Percentiles rank a stretch among this genome's conserved stretches.
phyloP scores from a whole-genome alignment of 371 early-diverging fungal genomes.

The Apophysomyces trapeziformis region DNA sequence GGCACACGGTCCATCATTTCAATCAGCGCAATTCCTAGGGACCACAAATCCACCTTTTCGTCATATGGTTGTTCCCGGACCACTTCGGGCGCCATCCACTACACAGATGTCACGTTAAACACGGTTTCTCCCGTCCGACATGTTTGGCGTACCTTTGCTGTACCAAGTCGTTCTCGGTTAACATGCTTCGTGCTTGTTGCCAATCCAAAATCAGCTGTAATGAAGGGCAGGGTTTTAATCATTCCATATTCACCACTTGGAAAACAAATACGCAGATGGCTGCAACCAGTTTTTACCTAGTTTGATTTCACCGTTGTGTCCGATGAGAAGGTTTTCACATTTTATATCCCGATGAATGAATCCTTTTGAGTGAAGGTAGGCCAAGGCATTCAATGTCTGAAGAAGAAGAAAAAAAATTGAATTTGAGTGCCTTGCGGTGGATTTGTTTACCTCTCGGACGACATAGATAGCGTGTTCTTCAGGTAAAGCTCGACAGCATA shows the following conservation, averaged over 20 bases:
- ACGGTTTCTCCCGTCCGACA: not conserved
- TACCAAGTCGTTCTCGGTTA: constrained; percentile 51
- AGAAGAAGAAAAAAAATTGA: not conserved
- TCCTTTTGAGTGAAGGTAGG: constrained; percentile 45
- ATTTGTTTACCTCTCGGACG: constrained; percentile 33
- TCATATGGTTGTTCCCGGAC: constrained; percentile 42
- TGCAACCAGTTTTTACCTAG: constrained; percentile 26
- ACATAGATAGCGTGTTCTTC: constrained; percentile 50
- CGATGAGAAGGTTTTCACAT: constrained; percentile 51
- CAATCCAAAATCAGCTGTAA: constrained; percentile 52
- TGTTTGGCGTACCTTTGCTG: constrained; percentile 36
- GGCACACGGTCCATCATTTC: constrained; percentile 64
- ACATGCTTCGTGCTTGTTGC: constrained; percentile 40
- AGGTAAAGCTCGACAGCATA: constrained; percentile 44
- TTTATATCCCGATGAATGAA: constrained; percentile 58
- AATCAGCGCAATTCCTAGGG: constrained; percentile 53
- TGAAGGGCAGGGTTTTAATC: not conserved
- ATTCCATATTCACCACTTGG: not conserved
- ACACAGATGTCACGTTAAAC: not conserved
- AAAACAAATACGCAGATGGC: not conserved
- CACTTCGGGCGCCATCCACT: constrained; percentile 62
- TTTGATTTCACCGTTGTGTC: constrained; percentile 50
- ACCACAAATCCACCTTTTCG: constrained; percentile 56
- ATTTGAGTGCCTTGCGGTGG: not conserved
- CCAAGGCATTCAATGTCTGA: constrained; percentile 43